Percentiles rank a stretch among this genome's conserved stretches.
phyloP scores from a whole-genome alignment of 805 yeast species.

The Aciculoconidium aculeatum region DNA sequence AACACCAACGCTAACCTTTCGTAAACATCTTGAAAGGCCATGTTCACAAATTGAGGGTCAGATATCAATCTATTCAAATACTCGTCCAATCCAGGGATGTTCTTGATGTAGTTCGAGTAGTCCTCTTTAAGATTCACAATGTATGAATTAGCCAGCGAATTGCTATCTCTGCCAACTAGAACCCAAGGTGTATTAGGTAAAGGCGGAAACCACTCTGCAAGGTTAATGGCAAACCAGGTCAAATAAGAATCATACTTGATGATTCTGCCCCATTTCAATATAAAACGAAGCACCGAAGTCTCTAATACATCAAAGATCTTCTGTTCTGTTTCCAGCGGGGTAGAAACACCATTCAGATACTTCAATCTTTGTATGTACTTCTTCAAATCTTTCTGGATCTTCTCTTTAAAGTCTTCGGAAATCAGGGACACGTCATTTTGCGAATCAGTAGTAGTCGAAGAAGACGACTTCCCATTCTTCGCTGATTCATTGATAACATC shows the following conservation, averaged over 20 bases:
- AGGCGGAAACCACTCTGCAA: slow-evolving; percentile 88
- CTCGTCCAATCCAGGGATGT: slow-evolving; percentile 20
- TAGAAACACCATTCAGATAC: slow-evolving; percentile 19
- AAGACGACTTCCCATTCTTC: slow-evolving; percentile 4
- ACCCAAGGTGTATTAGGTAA: slow-evolving; percentile 48
- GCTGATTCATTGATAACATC: slow-evolving; percentile 20
- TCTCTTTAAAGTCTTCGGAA: slow-evolving; percentile 19
- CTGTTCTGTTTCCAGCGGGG: slow-evolving; percentile 39
- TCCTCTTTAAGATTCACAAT: slow-evolving; percentile 31
- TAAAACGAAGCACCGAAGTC: slow-evolving; percentile 55
- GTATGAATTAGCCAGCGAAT: slow-evolving; percentile 18
- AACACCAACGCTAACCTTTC: slow-evolving; percentile 73
- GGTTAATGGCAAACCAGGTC: slow-evolving; percentile 81
- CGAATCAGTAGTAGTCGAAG: background rate
- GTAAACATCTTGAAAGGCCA: slow-evolving; percentile 62
- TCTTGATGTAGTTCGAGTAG: slow-evolving; percentile 32
- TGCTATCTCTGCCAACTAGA: slow-evolving; percentile 46
- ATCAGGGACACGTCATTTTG: slow-evolving; percentile 1
- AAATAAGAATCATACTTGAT: slow-evolving; percentile 77
- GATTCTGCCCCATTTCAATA: slow-evolving; percentile 71
- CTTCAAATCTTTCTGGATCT: slow-evolving; percentile 51
- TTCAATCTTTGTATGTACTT: slow-evolving; percentile 52
- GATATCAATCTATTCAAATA: slow-evolving; percentile 18
- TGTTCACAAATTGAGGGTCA: slow-evolving; percentile 23
- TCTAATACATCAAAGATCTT: slow-evolving; percentile 53